Base-by-base conservation (phyloP, 352 stramenopile genomes). In the Phytophthora multivora region DNA sequence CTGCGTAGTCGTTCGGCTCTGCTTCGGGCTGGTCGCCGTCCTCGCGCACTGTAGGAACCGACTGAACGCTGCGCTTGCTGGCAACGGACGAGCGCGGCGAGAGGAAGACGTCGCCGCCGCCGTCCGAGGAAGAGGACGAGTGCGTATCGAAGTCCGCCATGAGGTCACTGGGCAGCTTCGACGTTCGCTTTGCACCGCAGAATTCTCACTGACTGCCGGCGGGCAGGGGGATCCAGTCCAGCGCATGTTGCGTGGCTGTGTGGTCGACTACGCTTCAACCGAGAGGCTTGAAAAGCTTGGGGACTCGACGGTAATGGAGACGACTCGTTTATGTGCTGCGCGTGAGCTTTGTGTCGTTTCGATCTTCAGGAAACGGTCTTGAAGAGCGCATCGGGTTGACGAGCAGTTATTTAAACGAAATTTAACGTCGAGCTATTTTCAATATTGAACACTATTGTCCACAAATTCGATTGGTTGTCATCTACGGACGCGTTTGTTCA, bases 121-220 rank as follows among this genome's bases (percentile, higher is more conserved):
- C 62, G 56, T 71, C 62, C 41, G 67, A 72, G 0, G 67, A 75
- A 15, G 67, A 68, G 51, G 52, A 60, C 66, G 67, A 69, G 52
- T 69, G 67, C 56, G 62, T 59, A 52, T 75, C 62, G 31, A 64
- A 25, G 51, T 75, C 66, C 51, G 61, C 56, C 66, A 75, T 75
- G 19, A n/a, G 9, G 33, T 35, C 52, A 43, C 28, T 21, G 30
- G 10, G 21, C 16, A 25, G 41, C 28, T 25, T 25, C 15, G 23
- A 50, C 31, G 38, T 69, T 47, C 46, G 40, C 40, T 63, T 21
- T 33, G 33, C 40, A 54, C 56, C 23, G 63, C 63, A 59, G 51
- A 71, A 56, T 71, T 57, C 38, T 56, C 57, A 56, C 56, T 71
- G 57, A 50, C 31, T 21, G 39, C 48, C 18, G 13, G 28, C 28